These are phyloP conservation scores for Marchantia polymorpha DNA, from an alignment of 225 moss, liverwort and hornwort species.

Conservation along the genomic window DNA sequence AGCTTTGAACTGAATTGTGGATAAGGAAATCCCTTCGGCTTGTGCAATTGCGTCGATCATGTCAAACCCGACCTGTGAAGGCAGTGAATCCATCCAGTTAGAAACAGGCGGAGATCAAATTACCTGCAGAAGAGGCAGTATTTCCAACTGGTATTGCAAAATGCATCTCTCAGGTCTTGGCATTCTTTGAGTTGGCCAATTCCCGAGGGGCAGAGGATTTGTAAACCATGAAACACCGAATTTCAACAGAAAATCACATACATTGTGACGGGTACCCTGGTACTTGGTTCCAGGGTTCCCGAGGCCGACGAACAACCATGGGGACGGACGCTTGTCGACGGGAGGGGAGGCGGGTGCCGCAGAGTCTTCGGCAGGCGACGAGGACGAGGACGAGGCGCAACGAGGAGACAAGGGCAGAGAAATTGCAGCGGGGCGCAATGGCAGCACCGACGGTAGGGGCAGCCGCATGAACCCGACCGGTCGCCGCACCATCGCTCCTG, in stretches of 20 bases:
- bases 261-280: conserved; percentile 97
- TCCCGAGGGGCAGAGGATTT: not conserved
- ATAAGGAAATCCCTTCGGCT: conserved; percentile 76
- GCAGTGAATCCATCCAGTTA: not conserved
- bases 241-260: conserved; percentile 26
- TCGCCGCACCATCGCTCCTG: conserved; percentile 29
- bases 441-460: not conserved
- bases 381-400: conserved; percentile 22
- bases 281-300: conserved; percentile 95
- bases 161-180: not conserved
- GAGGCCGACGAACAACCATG: conserved; percentile 92
- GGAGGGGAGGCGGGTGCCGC: conserved; percentile 28
- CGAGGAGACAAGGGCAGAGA: conserved; percentile 28
- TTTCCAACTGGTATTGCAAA: not conserved
- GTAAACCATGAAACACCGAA: not conserved
- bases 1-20: conserved; percentile 91
- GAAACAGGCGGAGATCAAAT: not conserved
- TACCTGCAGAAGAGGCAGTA: not conserved
- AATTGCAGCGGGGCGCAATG: conserved; percentile 19
- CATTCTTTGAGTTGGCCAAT: not conserved
- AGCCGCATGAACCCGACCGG: conserved; percentile 30
- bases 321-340: conserved; percentile 50
- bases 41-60: conserved; percentile 90
- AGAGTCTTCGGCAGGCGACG: conserved; percentile 10
- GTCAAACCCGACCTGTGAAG: conserved; percentile 80